Conservation (phyloP, 2,329 filamentous ascomycete species). For the Beauveria varroae region DNA sequence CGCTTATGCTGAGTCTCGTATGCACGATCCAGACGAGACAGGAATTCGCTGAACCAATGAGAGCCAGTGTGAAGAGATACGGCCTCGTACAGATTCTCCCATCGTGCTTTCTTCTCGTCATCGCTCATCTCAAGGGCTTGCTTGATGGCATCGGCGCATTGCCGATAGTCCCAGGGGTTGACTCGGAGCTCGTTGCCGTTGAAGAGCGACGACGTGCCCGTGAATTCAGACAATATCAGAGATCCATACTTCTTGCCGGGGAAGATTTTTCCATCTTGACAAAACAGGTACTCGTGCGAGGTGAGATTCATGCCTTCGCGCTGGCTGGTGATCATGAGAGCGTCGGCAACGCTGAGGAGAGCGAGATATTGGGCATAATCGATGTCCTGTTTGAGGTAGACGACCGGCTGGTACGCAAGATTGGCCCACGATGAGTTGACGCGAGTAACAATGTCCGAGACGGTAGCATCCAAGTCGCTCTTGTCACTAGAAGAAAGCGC, state of each 20-base stretch:
- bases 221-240: constrained; percentile 90
- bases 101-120: constrained; percentile 66
- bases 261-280: constrained; percentile 71
- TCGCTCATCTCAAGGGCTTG: constrained; percentile 72
- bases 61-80: constrained; percentile 77
- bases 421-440: constrained; percentile 91
- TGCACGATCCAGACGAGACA: constrained; percentile 61
- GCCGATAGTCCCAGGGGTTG: constrained; percentile 92
- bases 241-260: constrained; percentile 75
- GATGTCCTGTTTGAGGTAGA: constrained; percentile 93
- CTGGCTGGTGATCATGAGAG: constrained; percentile 88
- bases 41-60: constrained; percentile 77
- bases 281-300: constrained; percentile 87
- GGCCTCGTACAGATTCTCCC: constrained; percentile 63
- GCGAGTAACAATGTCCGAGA: constrained; percentile 88
- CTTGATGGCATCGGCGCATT: constrained; percentile 81
- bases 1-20: constrained; percentile 80
- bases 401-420: constrained; percentile 82
- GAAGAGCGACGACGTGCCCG: constrained; percentile 83
- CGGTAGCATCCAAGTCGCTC: constrained; percentile 75
- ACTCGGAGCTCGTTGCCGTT: constrained; percentile 72
- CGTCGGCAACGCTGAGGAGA: constrained; percentile 80
- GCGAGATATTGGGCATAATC: constrained; percentile 91
- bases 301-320: constrained; percentile 97
- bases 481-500: constrained; percentile 86